phyloP scores from a whole-genome alignment of 129 eudicot species.

The Gnaphalium uliginosum region DNA sequence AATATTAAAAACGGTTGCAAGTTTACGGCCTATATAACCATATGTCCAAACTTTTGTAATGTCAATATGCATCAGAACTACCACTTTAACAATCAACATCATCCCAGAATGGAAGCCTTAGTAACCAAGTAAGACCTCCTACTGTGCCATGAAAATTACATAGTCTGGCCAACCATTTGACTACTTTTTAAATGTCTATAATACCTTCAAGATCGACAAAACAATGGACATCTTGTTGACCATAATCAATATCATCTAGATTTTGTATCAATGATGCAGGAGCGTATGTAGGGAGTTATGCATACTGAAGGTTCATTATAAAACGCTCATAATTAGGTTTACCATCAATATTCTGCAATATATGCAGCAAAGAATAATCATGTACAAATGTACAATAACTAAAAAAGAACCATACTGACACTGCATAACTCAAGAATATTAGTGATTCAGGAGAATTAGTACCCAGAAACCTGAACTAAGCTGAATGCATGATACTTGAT shows the following conservation, averaged over 20 bases:
- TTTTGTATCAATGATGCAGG: background rate
- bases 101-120: background rate
- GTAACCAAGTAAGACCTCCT: background rate
- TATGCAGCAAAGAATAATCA: background rate
- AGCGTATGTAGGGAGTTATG: no score
- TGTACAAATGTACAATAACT: background rate
- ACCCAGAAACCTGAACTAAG: background rate
- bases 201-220: background rate
- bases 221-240: slow-evolving; percentile 3
- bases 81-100: background rate
- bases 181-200: background rate
- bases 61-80: background rate
- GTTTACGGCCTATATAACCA: background rate
- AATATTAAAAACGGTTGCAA: background rate
- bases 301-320: background rate
- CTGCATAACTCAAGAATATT: slow-evolving; percentile 10
- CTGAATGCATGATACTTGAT: slow-evolving; percentile 1
- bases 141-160: background rate
- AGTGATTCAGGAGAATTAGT: background rate
- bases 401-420: background rate
- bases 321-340: background rate
- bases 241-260: background rate
- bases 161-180: background rate
- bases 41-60: background rate
- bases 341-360: background rate